Evolutionary conservation across 2,329 filamentous ascomycete species (phyloP).

Genomic region (Aspergillus bombycis): DNA sequence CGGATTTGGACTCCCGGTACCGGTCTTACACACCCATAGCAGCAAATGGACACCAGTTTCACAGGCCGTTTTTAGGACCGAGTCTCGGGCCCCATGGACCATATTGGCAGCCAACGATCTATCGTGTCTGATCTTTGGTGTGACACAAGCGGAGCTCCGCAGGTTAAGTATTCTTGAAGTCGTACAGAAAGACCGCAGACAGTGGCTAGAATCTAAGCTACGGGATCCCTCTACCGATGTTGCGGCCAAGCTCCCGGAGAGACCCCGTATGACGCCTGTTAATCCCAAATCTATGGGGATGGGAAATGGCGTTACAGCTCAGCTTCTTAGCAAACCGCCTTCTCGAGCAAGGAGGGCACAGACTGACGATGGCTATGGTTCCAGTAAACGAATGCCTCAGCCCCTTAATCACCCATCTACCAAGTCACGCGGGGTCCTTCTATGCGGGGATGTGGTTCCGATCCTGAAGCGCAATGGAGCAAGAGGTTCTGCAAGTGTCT

Average conservation of each 20-base stretch:
- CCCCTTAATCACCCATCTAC: slow-evolving; percentile 68
- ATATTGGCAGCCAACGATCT: slow-evolving; percentile 96
- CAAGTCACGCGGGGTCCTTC: slow-evolving; percentile 82
- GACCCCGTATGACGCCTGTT: slow-evolving; percentile 39
- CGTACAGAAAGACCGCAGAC: slow-evolving; percentile 82
- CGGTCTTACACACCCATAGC: slow-evolving; percentile 80
- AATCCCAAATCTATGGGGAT: slow-evolving; percentile 58
- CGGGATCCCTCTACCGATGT: slow-evolving; percentile 63
- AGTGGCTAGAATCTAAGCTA: slow-evolving; percentile 88
- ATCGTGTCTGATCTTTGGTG: slow-evolving; percentile 96
- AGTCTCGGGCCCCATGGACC: slow-evolving; percentile 86
- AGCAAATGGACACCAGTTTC: slow-evolving; percentile 88
- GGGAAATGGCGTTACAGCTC: slow-evolving; percentile 83
- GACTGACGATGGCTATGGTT: slow-evolving; percentile 61
- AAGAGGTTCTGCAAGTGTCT: slow-evolving; percentile 89
- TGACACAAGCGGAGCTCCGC: slow-evolving; percentile 91
- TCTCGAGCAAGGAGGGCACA: slow-evolving; percentile 59
- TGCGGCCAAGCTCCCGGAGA: slow-evolving; percentile 39
- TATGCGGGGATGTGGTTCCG: slow-evolving; percentile 97
- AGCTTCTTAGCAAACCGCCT: slow-evolving; percentile 80
- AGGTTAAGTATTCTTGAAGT: slow-evolving; percentile 96
- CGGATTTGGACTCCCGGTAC: slow-evolving; percentile 44
- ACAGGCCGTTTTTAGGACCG: slow-evolving; percentile 98
- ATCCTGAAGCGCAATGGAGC: slow-evolving; percentile 94
- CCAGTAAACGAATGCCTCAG: slow-evolving; percentile 55